Base-by-base conservation (phyloP, 257 asterid genomes). In the Leptodermis oblonga region DNA sequence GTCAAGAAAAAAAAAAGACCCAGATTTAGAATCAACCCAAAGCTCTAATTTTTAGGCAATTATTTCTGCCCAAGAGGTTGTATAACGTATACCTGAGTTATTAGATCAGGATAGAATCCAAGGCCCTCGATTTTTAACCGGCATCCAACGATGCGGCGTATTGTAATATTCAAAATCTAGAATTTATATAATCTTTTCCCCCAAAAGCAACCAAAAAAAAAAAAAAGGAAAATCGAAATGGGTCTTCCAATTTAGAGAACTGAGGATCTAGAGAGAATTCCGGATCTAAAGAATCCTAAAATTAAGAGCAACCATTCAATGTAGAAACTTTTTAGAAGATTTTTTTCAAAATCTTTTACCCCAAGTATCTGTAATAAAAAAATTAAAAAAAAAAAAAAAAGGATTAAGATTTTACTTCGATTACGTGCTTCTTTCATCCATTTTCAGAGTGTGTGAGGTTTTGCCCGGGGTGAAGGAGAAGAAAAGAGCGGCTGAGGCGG, bases 201-300 rank as follows among this genome's bases (percentile, higher is more conserved):
- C n/a, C n/a, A n/a, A n/a, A n/a, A n/a, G 9, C 59, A 52, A 22
- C 59, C 30, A 58, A 56, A 43, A 26, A 62, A 41, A 30, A 17
- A 39, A 69, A 63, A 63, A 26, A 5, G 33, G 64, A 52, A 67
- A 36, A 67, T 62, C 42, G 12, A 60, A 70, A 43, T 54, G 72
- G 49, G 43, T 41, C 41, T 9, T 25, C 55, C 52, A 34, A 56
- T 30, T 46, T 67, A 68, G 62, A 70, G 33, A 28, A 66, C 42
- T 30, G 33, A 48, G 20, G 69, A 64, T 23, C 54, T 30, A 54
- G 82, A 78, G 87, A 71, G 46, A 77, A 70, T 78, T 76, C 72
- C 85, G 86, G 89, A 80, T 87, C 90, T 80, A 55, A 64, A 30
- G 37, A 71, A 45, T 37, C 82, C 83, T 68, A 66, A 36, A 65